Evolutionary conservation across 257 asterid genomes (phyloP), one percentile per base, ranked within the genome.

Genomic region (Misopates orontium): DNA sequence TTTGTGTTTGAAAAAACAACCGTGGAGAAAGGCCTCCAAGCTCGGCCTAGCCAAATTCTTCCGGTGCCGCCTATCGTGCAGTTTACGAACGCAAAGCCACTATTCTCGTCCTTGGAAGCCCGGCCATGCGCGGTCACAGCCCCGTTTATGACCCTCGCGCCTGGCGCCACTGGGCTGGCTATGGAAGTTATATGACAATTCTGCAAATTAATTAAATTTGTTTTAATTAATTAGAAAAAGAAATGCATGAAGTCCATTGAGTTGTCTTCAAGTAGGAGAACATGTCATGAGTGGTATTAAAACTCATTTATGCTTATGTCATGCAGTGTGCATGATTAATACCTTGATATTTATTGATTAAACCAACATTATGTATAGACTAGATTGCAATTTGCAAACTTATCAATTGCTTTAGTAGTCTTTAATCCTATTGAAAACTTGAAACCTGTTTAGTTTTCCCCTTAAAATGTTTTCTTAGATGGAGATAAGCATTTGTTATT

Each of bases 21-120:
- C 0, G 96, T 84, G 48, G 99, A 87, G 85, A 78, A 93, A 4
- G 97, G 96, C 71, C 94, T 66, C 99, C 99, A 93, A 0, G 99
- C 99, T 9, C 99, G 79, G 1, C 99, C 99, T 0, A 90, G 77
- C 96, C 99, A 93, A 4, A 93, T 83, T 56, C 99, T 79, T 1
- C 99, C 99, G 0, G 84, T 87, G 14, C 97, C 99, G 4, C 96
- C 92, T 14, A 93, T 60, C 73, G 69, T 86, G 78, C 97, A 84
- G 49, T 88, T 88, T 1, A 83, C 81, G 23, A 90, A 93, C 3
- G 79, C 83, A 19, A 78, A 93, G 1, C 99, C 95, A 39, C 97
- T 87, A 68, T 93, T 85, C 69, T 87, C 99, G 0, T 87, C 99
- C 74, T 79, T 86, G 0, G 96, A 80, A 0, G 86, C 83, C 16